Evolutionary conservation across 2,329 filamentous ascomycete genomes (phyloP).

Genomic region (Diaporthe ampelina): DNA sequence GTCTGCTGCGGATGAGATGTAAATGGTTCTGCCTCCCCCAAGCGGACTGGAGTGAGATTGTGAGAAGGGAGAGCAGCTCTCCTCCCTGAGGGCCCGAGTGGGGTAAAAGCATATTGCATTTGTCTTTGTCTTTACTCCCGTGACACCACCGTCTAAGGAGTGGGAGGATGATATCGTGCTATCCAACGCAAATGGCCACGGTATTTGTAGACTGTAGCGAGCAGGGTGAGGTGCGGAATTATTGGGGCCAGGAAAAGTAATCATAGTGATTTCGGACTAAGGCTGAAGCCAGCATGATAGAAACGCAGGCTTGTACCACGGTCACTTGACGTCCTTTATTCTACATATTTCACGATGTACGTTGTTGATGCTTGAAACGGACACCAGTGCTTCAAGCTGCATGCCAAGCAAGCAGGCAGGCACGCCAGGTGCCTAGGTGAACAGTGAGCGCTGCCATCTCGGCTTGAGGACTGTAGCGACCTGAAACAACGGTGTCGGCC

Average conservation of each 20-base stretch:
- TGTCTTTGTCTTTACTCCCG: background rate
- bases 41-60: background rate
- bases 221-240: constrained; percentile 1
- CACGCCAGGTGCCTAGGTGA: too few relatives aligned
- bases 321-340: background rate
- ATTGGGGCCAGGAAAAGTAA: constrained; percentile 13
- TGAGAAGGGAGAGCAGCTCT: background rate
- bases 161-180: background rate
- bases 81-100: background rate
- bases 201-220: background rate
- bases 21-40: background rate
- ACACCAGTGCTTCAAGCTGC: background rate
- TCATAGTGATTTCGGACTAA: background rate
- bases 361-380: constrained; percentile 10
- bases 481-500: constrained; percentile 16
- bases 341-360: background rate
- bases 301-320: background rate
- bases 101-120: background rate
- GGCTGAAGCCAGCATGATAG: background rate
- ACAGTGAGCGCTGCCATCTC: background rate
- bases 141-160: background rate
- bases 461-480: background rate
- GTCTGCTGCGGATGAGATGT: constrained; percentile 45
- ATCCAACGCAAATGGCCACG: background rate
- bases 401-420: background rate